Conservation (phyloP, 2,329 filamentous ascomycete species). For the Pseudocercospora fijiensis region DNA sequence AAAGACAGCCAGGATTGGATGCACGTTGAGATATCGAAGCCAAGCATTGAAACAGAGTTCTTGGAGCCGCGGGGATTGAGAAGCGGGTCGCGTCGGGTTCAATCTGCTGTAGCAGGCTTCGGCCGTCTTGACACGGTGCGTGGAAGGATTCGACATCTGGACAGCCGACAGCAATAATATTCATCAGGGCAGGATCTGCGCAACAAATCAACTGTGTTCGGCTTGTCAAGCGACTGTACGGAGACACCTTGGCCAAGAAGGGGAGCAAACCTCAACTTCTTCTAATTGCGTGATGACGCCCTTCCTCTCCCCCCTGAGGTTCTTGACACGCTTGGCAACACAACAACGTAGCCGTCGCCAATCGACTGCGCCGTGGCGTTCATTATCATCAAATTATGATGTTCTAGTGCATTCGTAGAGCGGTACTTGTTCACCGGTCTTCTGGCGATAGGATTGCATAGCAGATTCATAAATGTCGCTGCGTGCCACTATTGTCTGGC, state of each 20-base stretch:
- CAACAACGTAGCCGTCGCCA: not conserved
- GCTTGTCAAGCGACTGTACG: not conserved
- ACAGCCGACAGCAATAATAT: too few relatives aligned
- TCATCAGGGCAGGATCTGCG: not conserved
- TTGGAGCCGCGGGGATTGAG: not conserved
- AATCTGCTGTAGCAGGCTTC: not conserved
- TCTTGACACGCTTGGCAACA: not conserved
- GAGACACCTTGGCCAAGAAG: not conserved
- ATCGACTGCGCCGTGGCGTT: not conserved
- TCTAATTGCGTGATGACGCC: not conserved
- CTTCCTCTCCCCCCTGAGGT: not conserved
- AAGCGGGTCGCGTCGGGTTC: not conserved
- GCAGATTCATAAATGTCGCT: not conserved
- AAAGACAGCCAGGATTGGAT: not conserved
- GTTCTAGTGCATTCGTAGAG: not conserved
- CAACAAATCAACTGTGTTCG: not conserved
- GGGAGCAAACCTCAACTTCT: not conserved
- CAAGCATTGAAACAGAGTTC: not conserved
- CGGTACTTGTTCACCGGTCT: not conserved
- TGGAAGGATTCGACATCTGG: not conserved
- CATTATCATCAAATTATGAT: too few relatives aligned
- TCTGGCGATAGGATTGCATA: not conserved
- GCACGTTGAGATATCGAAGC: not conserved
- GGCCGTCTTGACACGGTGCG: not conserved
- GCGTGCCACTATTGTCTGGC: not conserved